A percentile compares a stretch with the other conserved stretches of the same genome.
These are phyloP conservation scores for Calvatia gigantea DNA, from an alignment of 768 basidiomycete genomes.

Conservation along the genomic window DNA sequence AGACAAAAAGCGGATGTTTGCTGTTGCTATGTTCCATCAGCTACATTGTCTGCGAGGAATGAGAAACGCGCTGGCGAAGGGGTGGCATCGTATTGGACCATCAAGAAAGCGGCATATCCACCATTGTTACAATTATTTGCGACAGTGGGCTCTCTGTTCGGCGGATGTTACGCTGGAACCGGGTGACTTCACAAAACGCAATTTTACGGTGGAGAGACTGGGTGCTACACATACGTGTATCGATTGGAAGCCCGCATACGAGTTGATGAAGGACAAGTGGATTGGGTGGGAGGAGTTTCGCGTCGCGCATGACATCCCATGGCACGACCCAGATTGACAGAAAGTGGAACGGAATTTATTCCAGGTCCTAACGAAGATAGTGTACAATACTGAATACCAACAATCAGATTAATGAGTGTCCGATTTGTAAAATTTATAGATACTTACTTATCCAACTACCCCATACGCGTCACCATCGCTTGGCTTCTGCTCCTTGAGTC, in stretches of 20 bases:
- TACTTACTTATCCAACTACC: conserved; percentile 9
- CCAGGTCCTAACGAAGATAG: not conserved
- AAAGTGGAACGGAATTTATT: not conserved
- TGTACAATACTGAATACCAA: not conserved
- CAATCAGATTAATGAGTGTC: not conserved
- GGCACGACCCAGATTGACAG: conserved; percentile 19
- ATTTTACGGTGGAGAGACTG: conserved; percentile 30
- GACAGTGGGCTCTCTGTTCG: conserved; percentile 41
- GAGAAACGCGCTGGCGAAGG: conserved; percentile 23
- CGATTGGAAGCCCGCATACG: conserved; percentile 37
- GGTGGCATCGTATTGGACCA: conserved; percentile 18
- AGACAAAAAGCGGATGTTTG: conserved; percentile 27
- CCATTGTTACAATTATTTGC: conserved; percentile 49
- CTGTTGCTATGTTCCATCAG: conserved; percentile 43
- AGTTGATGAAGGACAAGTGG: conserved; percentile 31
- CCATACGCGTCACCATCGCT: not conserved
- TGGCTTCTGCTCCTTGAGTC: not conserved
- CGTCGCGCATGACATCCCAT: conserved; percentile 21
- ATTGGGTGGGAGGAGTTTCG: conserved; percentile 28
- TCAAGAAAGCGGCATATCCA: conserved; percentile 25
- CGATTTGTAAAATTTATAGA: not conserved
- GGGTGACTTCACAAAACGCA: conserved; percentile 32
- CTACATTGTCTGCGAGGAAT: conserved; percentile 40
- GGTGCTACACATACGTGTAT: conserved; percentile 38
- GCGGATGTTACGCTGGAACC: conserved; percentile 48